Base-by-base conservation (phyloP, 768 basidiomycete species). In the Strobilomyces dryophilus region DNA sequence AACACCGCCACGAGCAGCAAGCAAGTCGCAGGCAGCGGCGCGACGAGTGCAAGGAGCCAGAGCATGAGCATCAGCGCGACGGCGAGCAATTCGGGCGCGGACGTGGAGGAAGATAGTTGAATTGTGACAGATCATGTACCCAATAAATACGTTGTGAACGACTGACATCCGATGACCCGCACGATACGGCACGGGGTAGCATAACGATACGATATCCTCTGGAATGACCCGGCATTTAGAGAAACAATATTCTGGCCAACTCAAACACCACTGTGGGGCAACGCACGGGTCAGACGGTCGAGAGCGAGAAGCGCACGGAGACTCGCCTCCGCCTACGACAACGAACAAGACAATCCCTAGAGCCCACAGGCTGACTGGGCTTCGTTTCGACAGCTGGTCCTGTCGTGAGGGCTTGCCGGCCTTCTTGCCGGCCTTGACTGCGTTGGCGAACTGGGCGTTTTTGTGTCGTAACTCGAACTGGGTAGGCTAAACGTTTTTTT, bases 381-480 rank as follows among this genome's bases (percentile, higher is more conserved):
- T 89, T 53, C 80, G 77, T 70, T 89, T 89, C 35, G 78, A 76
- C 35, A 87, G 72, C 58, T 75, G 76, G 53, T 92, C 88, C 60
- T 86, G 82, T 54, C 85, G 78, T 47, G 89, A 90, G 12, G 76
- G 76, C 58, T 87, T 85, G 54, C 80, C 78, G 2, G 87, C 81
- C 44, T 88, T 87, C 77, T 89, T 92, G 61, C 90, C 90, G 35
- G 79, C 70, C 57, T 80, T 82, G 57, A 81, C 84, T 55, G 84
- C 82, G 54, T 77, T 81, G 37, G 85, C 87, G 71, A 93, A 93
- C 72, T 90, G 85, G 52, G 78, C 79, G 69, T 92, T 93, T 69
- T 82, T 81, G 64, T 83, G 81, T 61, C 87, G 84, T 72, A 91
- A 78, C 63, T 92, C 89, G 67, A 88, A 90, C 75, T 87, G 81